Evolutionary conservation across 805 yeast species (phyloP), one percentile per base, ranked within the genome.

Genomic region (Grigorovia jiainica): DNA sequence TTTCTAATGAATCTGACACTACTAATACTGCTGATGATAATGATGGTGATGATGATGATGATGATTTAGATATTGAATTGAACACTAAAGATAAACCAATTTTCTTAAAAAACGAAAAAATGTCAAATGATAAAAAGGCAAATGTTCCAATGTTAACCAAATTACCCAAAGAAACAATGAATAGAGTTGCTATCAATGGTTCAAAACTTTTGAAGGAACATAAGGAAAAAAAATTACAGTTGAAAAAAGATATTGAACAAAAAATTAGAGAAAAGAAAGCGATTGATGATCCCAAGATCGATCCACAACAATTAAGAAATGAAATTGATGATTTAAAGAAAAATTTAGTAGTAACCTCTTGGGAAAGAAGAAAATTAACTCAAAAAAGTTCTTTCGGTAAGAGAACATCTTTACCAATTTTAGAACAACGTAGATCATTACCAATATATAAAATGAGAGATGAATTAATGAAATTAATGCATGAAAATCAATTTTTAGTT

Each of bases 151-250:
- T 72, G 44, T 71, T 82, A n/a, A 70, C 75, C 7, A 79, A 74
- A 47, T 75, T 79, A 30, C 90, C 94, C 0, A 87, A 82, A 47
- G 95, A 95, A 0, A 76, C 92, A 0, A 60, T 87, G 61, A 72
- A 72, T 43, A 67, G 90, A 49, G 82, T 83, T 8, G 96, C 96
- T 0, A 70, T 72, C 68, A 64, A 72, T 29, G 95, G 95, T 0
- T 82, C 95, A 3, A 65, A 68, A 24, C 58, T 82, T 21, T 82
- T 87, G 46, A 71, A 68, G 46, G 81, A 79, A 41, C 69, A 79
- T 39, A 74, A 81, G 48, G 87, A 81, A 39, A 69, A 71, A 51
- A 76, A 78, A 50, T 39, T 70, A 9, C 69, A 73, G 49, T 71
- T 69, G 42, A 71, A 66, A 44, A 67, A 64, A 43, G 81, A 72